Percentiles rank a stretch among this genome's conserved stretches.
phyloP scores from a whole-genome alignment of 345 rosid genomes.

The Cardamine occulta region DNA sequence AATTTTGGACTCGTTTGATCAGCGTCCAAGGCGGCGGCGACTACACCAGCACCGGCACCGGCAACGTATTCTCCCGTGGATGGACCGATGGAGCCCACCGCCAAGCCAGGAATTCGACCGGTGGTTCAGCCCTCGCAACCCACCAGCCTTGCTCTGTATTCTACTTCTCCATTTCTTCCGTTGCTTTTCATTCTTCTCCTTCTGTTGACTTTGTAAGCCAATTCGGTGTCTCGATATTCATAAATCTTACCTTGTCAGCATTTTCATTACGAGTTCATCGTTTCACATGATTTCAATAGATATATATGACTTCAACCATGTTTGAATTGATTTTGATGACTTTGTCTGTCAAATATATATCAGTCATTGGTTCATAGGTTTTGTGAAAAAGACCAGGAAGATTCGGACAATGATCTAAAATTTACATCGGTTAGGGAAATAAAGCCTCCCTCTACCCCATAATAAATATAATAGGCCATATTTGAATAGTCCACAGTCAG shows the following conservation, averaged over 20 bases:
- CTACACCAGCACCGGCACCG: neutral
- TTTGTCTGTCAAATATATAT: neutral
- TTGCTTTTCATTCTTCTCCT: constrained; percentile 26
- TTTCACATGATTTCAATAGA: neutral
- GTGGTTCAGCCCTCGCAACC: constrained; percentile 41
- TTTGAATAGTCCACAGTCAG: no score
- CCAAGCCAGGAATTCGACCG: constrained; percentile 39
- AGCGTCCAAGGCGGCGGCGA: constrained; percentile 38
- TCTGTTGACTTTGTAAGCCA: constrained; percentile 27
- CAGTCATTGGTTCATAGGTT: neutral
- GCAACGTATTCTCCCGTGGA: constrained; percentile 8
- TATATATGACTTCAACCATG: neutral
- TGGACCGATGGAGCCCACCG: constrained; percentile 20
- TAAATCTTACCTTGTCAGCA: neutral
- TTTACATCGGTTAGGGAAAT: no score
- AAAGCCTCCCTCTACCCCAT: no score
- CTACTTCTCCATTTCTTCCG: constrained; percentile 29
- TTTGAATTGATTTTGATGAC: neutral
- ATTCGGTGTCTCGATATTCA: neutral
- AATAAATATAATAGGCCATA: no score
- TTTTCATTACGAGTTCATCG: constrained; percentile 4
- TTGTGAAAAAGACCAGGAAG: neutral
- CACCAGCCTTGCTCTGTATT: constrained; percentile 33
- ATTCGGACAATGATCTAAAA: neutral
- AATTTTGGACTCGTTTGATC: constrained; percentile 7